These are phyloP conservation scores for Diaporthe humulicola DNA, from an alignment of 2,329 filamentous ascomycete genomes.

Conservation along the genomic window DNA sequence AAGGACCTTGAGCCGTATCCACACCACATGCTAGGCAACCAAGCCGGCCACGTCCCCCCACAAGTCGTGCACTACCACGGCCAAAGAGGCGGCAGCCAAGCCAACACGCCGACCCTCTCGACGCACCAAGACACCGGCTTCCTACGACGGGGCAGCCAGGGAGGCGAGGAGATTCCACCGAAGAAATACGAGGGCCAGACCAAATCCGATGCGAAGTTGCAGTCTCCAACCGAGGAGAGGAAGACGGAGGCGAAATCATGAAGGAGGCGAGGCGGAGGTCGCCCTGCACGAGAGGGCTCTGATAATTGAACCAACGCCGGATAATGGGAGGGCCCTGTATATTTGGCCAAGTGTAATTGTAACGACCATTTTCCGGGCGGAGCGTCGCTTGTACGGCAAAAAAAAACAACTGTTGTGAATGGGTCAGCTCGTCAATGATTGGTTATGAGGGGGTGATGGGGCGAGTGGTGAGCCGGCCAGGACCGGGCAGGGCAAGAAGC, in stretches of 20 bases:
- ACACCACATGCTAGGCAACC: conserved; percentile 72
- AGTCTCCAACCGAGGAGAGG: conserved; percentile 46
- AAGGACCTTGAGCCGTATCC: conserved; percentile 78
- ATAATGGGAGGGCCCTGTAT: conserved; percentile 18
- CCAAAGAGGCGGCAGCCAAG: conserved; percentile 75
- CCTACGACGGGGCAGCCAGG: conserved; percentile 63
- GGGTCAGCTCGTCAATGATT: conserved; percentile 31
- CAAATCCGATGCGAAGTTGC: conserved; percentile 54
- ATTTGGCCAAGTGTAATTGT: conserved; percentile 38
- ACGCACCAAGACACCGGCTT: conserved; percentile 64
- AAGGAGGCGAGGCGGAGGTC: neutral
- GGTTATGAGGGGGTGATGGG: neutral
- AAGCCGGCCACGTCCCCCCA: conserved; percentile 73
- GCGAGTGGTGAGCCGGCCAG: neutral
- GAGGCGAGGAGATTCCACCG: conserved; percentile 47
- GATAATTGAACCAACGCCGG: conserved; percentile 7
- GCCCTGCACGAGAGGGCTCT: neutral
- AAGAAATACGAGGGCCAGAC: conserved; percentile 57
- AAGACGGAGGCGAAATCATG: conserved; percentile 42
- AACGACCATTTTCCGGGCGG: conserved; percentile 34
- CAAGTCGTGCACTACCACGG: conserved; percentile 78
- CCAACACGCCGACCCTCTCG: conserved; percentile 72
- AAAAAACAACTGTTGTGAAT: conserved; percentile 31
- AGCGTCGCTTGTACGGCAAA: conserved; percentile 37
- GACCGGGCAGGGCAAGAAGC: conserved; percentile 7